phyloP scores from a whole-genome alignment of 768 basidiomycete species.

The Boletus sp. region DNA sequence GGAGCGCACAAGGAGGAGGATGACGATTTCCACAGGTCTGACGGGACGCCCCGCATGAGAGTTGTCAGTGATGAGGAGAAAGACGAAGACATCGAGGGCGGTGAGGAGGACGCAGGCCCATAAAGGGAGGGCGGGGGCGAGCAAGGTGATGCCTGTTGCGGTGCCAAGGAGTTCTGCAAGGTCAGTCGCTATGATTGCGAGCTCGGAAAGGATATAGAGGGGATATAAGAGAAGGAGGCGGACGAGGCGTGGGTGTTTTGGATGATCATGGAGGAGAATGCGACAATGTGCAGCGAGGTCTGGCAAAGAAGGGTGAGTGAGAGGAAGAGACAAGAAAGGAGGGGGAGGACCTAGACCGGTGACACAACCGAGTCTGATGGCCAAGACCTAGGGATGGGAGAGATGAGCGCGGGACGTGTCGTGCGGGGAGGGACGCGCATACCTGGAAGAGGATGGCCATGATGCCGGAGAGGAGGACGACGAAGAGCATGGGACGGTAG shows the following conservation, averaged over 20 bases:
- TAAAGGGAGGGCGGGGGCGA: constrained; percentile 48
- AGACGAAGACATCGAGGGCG: constrained; percentile 46
- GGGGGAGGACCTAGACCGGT: constrained; percentile 23
- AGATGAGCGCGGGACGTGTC: background rate
- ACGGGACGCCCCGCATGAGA: constrained; percentile 32
- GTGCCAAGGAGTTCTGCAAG: constrained; percentile 60
- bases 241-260: constrained; percentile 36
- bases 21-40: constrained; percentile 38
- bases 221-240: constrained; percentile 46
- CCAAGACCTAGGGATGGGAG: constrained; percentile 28
- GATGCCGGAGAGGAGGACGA: constrained; percentile 45
- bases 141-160: constrained; percentile 56
- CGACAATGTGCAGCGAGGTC: constrained; percentile 51
- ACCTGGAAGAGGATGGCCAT: constrained; percentile 44
- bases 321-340: too few species aligned
- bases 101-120: constrained; percentile 51
- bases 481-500: constrained; percentile 44
- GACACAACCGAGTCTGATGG: constrained; percentile 42
- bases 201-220: constrained; percentile 43
- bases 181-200: constrained; percentile 57
- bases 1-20: constrained; percentile 32
- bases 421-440: background rate
- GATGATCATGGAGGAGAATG: constrained; percentile 44
- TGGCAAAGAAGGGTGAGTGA: constrained; percentile 3
- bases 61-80: constrained; percentile 43